Base-by-base conservation (phyloP, 352 stramenopile species). In the Globisporangium polare region DNA sequence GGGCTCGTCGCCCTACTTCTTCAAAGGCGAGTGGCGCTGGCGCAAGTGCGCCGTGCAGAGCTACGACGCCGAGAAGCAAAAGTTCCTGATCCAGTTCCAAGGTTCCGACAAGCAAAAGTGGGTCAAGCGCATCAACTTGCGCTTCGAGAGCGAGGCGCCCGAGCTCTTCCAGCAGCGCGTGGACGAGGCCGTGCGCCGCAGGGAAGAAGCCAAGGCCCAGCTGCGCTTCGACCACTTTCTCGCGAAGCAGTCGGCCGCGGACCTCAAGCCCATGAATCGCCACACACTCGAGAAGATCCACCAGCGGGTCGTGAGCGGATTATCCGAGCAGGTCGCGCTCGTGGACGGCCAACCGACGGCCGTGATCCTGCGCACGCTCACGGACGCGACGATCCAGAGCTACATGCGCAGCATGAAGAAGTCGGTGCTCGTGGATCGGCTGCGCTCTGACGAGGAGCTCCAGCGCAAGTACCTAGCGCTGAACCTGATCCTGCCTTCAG, bases 351-450 rank as follows among this genome's bases (percentile, higher is more conserved):
- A 90, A 35, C 83, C 88, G 2, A 70, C 78, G 2, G 78, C 77
- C 1, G 58, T 52, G 49, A 65, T 96, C 12, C 69, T 98, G n/a
- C 78, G 89, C 10, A 61, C 74, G 26, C 78, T 98, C 39, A 98
- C 89, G 0, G 88, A 94, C 53, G 79, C 89, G 18, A 86, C 89
- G 35, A 95, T 97, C 60, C 81, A 96, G 35, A 81, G 92, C 18
- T 97, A 98, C 70, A 88, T 83, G 50, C 79, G 86, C 2, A 96
- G 85, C 46, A 97, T 98, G 90, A 97, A 98, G 71, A 96, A 96
- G 46, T 73, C 89, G 1, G 81, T 96, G 15, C 64, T 98, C 20
- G 59, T 89, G 24, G 79, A 90, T 47, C 83, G 82, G 22, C 56
- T 94, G 10, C 61, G 67, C 10, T 76, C 73, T 24, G 68, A 94